phyloP scores from a whole-genome alignment of 108 stramenopile genomes.

The Pseudonitzschia multistriata region DNA sequence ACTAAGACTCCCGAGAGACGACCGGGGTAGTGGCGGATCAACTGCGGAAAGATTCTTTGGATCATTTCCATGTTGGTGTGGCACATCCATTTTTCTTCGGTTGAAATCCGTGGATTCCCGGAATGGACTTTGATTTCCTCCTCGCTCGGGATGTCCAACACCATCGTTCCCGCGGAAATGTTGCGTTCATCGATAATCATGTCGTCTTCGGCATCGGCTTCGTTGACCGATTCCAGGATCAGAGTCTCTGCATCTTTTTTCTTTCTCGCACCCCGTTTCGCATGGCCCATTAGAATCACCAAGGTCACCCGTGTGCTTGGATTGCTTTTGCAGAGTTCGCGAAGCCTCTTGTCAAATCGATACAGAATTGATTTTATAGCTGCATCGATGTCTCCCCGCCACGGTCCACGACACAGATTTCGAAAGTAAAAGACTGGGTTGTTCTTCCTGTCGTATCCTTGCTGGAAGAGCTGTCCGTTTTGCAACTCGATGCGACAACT shows the following conservation, averaged over 20 bases:
- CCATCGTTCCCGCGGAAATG: background rate
- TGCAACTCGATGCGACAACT: conserved; percentile 63
- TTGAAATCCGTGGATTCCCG: conserved; percentile 43
- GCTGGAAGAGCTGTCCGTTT: conserved; percentile 72
- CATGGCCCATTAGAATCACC: conserved; percentile 46
- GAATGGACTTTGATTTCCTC: background rate
- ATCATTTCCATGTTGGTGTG: conserved; percentile 56
- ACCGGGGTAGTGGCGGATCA: conserved; percentile 64
- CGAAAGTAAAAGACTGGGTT: conserved; percentile 76
- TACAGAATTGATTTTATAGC: conserved; percentile 49
- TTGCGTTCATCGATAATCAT: conserved; percentile 11
- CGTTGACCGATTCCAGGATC: conserved; percentile 6
- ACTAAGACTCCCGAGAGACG: conserved; percentile 49
- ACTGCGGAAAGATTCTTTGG: conserved; percentile 28
- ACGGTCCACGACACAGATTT: conserved; percentile 60
- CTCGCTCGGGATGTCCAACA: background rate
- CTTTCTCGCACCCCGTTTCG: conserved; percentile 15
- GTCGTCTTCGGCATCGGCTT: conserved; percentile 15
- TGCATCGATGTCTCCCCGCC: conserved; percentile 59
- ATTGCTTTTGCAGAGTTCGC: conserved; percentile 7
- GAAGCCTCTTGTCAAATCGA: conserved; percentile 52
- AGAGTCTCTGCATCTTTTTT: background rate
- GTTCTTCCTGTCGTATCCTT: conserved; percentile 52
- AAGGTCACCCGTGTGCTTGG: conserved; percentile 49
- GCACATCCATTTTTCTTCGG: conserved; percentile 39